Evolutionary conservation across 148 eudicot species (phyloP).

Genomic region (Tetragonia tetragonoides): DNA sequence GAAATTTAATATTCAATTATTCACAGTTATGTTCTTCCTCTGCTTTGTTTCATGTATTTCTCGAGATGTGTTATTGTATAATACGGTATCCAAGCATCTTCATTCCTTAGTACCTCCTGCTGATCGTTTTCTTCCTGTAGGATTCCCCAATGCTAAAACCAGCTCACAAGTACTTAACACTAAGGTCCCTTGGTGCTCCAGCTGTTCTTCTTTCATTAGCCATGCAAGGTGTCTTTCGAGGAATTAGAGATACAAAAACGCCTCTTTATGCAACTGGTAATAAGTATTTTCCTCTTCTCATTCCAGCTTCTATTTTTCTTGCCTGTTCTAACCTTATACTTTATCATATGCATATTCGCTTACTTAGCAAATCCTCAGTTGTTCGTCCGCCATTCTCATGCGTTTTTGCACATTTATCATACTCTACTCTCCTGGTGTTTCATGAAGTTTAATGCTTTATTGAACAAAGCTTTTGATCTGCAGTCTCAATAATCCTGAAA

Average conservation of each 20-base stretch:
- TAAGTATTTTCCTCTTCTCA: not conserved
- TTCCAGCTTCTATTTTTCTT: not conserved
- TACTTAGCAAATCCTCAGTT: not conserved
- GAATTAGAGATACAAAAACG: slow-evolving; percentile 94
- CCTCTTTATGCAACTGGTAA: slow-evolving; percentile 93
- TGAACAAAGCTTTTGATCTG: too few species aligned
- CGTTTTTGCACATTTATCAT: not conserved
- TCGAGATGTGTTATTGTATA: not conserved
- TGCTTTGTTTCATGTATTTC: slow-evolving; percentile 1
- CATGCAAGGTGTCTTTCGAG: slow-evolving; percentile 97
- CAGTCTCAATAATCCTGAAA: too few species aligned
- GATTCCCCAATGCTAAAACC: slow-evolving; percentile 83
- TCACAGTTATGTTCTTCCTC: not conserved
- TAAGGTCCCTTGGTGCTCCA: slow-evolving; percentile 88
- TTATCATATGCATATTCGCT: not conserved
- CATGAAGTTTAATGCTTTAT: too few species aligned
- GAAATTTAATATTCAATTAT: not conserved
- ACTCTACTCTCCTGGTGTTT: too few species aligned
- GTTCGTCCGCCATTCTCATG: not conserved
- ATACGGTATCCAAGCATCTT: not conserved
- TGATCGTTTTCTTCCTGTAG: slow-evolving; percentile 25
- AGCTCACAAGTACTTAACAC: slow-evolving; percentile 62
- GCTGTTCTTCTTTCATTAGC: slow-evolving; percentile 95
- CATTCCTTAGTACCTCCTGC: not conserved
- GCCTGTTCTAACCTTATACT: not conserved